These are phyloP conservation scores for Trichoderma polysporum DNA, from an alignment of 2,329 filamentous ascomycete genomes.

Conservation along the genomic window DNA sequence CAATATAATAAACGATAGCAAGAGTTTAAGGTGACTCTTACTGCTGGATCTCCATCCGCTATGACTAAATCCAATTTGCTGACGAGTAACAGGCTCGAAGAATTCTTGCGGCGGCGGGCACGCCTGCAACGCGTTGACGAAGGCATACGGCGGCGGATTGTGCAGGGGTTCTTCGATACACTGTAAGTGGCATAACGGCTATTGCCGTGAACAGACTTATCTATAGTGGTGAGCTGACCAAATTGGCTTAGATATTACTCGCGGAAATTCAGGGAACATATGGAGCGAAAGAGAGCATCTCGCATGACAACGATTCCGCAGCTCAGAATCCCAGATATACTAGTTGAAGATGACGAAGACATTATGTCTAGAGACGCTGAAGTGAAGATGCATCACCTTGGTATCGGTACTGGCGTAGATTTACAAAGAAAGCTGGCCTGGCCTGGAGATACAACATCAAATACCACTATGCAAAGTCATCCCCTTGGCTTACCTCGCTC, in stretches of 20 bases:
- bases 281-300: slow-evolving; percentile 69
- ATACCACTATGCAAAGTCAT: slow-evolving; percentile 40
- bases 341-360: slow-evolving; percentile 71
- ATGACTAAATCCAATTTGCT: neutral
- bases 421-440: slow-evolving; percentile 25
- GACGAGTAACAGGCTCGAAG: slow-evolving; percentile 66
- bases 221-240: neutral
- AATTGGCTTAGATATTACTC: slow-evolving; percentile 67
- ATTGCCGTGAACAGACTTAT: neutral
- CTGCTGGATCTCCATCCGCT: neutral
- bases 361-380: slow-evolving; percentile 21
- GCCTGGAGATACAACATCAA: slow-evolving; percentile 43
- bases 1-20: slow-evolving; percentile 97
- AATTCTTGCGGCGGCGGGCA: slow-evolving; percentile 87
- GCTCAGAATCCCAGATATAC: slow-evolving; percentile 84
- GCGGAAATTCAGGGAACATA: slow-evolving; percentile 73
- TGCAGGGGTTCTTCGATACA: slow-evolving; percentile 94
- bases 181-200: slow-evolving; percentile 51
- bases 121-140: slow-evolving; percentile 93
- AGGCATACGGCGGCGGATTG: slow-evolving; percentile 83
- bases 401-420: slow-evolving; percentile 15
- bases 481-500: slow-evolving; percentile 56
- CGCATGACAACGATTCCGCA: slow-evolving; percentile 78
- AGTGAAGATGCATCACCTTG: neutral
- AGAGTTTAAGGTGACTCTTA: slow-evolving; percentile 74